phyloP scores from a whole-genome alignment of 768 basidiomycete species.

The Pulveroboletus ravenelii region DNA sequence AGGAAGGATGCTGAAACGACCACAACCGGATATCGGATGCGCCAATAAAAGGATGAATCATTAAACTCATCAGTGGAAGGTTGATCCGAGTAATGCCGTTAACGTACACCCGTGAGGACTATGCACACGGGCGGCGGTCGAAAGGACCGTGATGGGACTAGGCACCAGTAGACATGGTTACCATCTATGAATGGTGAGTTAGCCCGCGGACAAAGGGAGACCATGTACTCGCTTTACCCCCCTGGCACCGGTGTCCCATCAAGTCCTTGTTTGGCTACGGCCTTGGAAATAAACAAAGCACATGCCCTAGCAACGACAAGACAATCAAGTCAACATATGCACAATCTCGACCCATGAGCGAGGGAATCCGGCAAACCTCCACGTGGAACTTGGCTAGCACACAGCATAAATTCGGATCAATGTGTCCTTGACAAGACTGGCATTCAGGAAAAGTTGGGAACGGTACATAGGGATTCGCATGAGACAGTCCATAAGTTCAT shows the following conservation, averaged over 20 bases:
- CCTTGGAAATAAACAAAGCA: constrained; percentile 13
- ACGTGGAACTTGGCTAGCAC: background rate
- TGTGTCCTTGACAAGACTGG: constrained; percentile 10
- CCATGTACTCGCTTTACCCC: background rate
- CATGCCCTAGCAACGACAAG: background rate
- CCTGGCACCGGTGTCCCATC: background rate
- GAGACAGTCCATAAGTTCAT: constrained; percentile 26
- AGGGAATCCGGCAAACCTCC: constrained; percentile 1
- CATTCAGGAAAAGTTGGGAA: constrained; percentile 8
- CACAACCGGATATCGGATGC: background rate
- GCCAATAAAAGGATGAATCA: constrained; percentile 11
- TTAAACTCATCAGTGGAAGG: background rate
- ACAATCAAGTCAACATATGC: constrained; percentile 7
- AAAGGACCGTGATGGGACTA: background rate
- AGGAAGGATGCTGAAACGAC: background rate
- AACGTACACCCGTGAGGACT: background rate
- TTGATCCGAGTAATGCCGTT: constrained; percentile 4
- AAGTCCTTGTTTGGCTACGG: constrained; percentile 12
- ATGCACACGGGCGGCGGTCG: background rate
- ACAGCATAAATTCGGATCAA: constrained; percentile 9
- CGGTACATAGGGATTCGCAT: constrained; percentile 25
- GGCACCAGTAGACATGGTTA: background rate
- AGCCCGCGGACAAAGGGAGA: background rate
- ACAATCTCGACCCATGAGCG: constrained; percentile 12
- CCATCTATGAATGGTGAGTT: background rate